Evolutionary conservation across 176 grass and related monocot genomes (phyloP), one percentile per base, ranked within the genome.

Genomic region (sorghum (Sorghum bicolor)): DNA sequence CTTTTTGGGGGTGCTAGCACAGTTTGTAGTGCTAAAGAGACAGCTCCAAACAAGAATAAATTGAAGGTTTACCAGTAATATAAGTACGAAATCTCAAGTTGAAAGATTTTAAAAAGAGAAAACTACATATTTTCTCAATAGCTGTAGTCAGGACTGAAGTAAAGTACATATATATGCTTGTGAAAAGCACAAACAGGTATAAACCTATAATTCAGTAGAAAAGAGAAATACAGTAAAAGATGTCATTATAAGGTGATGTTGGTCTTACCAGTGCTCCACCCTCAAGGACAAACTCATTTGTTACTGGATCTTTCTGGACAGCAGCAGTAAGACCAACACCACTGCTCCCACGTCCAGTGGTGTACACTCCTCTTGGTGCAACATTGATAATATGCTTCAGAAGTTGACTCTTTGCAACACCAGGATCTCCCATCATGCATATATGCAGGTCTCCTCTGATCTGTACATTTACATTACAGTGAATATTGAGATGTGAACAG

Each of bases 361-460:
- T 99, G 78, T 99, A 99, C 33, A 99, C 93, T 80, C 97, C 97
- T 85, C 97, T 96, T 85, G 97, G 97, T 80, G 97, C 93, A 60
- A 99, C 93, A 36, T 99, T 99, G 72, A 99, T 96, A n/a, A 99
- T 99, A 74, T 99, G 97, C 79, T 99, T 99, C 50, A 99, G 79
- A 76, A 99, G 89, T 85, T 99, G 97, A 79, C 97, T 99, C 86
- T 99, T 99, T 45, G 97, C 97, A 72, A 99, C 97, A 77, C 97
- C 97, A 92, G 97, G 97, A 78, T 99, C 97, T 75, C 97, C 97
- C 97, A 99, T 99, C 63, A 99, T 86, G 86, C 97, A 99, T 73
- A 99, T 86, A 81, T 99, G 97, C 31, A 99, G 84, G 31, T 99
- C 97, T 44, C 97, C 97, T 99, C 97, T 99, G 64, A 99, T 96